phyloP scores from a whole-genome alignment of 2,329 filamentous ascomycete genomes.

The Monilinia polystroma region DNA sequence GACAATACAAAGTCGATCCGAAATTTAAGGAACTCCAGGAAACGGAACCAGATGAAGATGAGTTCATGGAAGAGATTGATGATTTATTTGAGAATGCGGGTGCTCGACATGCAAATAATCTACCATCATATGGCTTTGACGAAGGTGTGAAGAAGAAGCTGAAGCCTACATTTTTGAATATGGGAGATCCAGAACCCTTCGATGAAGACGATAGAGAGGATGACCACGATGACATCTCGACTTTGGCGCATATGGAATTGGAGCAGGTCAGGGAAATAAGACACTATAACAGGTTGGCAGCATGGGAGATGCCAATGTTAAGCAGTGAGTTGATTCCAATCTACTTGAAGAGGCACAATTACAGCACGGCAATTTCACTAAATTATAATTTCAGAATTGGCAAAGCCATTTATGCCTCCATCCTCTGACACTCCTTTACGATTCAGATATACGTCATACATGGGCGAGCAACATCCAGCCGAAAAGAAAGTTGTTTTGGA shows the following conservation, averaged over 20 bases:
- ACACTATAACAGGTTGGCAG: constrained; percentile 81
- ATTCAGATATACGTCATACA: constrained; percentile 95
- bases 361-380: constrained; percentile 22
- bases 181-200: constrained; percentile 37
- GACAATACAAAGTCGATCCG: constrained; percentile 24
- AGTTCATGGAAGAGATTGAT: constrained; percentile 19
- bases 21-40: constrained; percentile 24
- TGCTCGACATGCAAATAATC: constrained; percentile 10
- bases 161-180: constrained; percentile 40
- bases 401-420: constrained; percentile 76
- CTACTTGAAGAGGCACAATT: not conserved
- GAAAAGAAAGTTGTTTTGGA: constrained; percentile 93
- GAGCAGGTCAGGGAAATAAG: constrained; percentile 85
- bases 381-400: constrained; percentile 60
- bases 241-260: constrained; percentile 79
- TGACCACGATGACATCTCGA: constrained; percentile 80
- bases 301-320: constrained; percentile 94
- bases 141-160: constrained; percentile 29
- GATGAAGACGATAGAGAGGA: constrained; percentile 50
- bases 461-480: constrained; percentile 90
- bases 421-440: constrained; percentile 69
- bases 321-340: constrained; percentile 61
- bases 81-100: constrained; percentile 19
- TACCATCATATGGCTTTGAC: constrained; percentile 19
- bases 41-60: constrained; percentile 21